Evolutionary conservation across 495 filamentous ascomycete species (phyloP).

Genomic region (Beverwykella pulmonaria): DNA sequence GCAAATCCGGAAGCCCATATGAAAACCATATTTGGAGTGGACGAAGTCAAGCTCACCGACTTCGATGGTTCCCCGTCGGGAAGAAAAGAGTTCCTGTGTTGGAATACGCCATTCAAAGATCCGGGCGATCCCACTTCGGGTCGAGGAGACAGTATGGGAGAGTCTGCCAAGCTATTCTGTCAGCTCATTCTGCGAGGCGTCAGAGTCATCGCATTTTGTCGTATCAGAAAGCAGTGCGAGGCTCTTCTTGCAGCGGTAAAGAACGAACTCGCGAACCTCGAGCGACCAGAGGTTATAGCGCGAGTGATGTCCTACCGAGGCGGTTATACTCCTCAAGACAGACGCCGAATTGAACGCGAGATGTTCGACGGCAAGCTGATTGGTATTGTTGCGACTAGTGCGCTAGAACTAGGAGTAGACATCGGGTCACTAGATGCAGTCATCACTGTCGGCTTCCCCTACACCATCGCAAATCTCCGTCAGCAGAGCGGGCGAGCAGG

Average conservation of each 20-base stretch:
- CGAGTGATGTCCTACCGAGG: slow-evolving; percentile 95
- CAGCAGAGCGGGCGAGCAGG: slow-evolving; percentile 96
- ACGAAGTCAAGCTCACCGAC: slow-evolving; percentile 75
- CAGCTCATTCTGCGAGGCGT: slow-evolving; percentile 87
- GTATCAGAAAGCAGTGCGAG: slow-evolving; percentile 86
- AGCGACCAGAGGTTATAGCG: slow-evolving; percentile 70
- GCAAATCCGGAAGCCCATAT: slow-evolving; percentile 94
- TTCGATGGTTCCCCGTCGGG: slow-evolving; percentile 94
- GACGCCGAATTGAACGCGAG: slow-evolving; percentile 85
- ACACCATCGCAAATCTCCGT: slow-evolving; percentile 88
- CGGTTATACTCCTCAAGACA: slow-evolving; percentile 93
- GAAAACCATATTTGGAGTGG: slow-evolving; percentile 87
- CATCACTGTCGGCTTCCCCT: slow-evolving; percentile 91
- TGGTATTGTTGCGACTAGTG: slow-evolving; percentile 92
- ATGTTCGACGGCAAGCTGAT: slow-evolving; percentile 97
- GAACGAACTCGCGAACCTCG: slow-evolving; percentile 70
- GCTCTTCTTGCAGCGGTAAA: slow-evolving; percentile 78
- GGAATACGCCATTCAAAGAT: slow-evolving; percentile 97
- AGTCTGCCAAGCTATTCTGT: slow-evolving; percentile 87
- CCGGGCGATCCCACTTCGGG: slow-evolving; percentile 83
- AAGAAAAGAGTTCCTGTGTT: slow-evolving; percentile 93
- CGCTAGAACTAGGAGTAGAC: slow-evolving; percentile 91
- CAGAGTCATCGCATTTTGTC: slow-evolving; percentile 90
- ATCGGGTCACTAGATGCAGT: slow-evolving; percentile 96
- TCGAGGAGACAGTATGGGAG: slow-evolving; percentile 76